Evolutionary conservation across 257 asterid species (phyloP).

Genomic region (Solanum pinnatisectum): DNA sequence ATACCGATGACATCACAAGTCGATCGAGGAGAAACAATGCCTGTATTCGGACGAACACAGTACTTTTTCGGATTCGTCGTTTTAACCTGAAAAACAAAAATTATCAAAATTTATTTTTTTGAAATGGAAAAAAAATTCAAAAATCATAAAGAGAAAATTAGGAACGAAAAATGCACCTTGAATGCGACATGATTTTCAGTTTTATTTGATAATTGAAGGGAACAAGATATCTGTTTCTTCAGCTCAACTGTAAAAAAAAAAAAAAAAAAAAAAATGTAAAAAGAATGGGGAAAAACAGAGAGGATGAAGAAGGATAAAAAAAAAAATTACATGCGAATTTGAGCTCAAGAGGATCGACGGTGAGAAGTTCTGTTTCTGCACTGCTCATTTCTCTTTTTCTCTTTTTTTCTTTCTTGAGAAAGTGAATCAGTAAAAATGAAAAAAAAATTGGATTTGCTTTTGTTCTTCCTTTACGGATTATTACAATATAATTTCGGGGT

Average conservation of each 20-base stretch:
- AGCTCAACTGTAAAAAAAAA: conserved; percentile 41
- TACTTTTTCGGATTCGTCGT: conserved; percentile 81
- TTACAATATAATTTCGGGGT: not conserved
- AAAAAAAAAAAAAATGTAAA: not conserved
- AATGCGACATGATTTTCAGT: conserved; percentile 64
- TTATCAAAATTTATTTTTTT: not conserved
- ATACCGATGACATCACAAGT: conserved; percentile 39
- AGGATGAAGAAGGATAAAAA: not conserved
- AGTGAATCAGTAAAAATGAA: not conserved
- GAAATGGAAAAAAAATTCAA: not conserved
- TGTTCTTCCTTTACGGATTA: not conserved
- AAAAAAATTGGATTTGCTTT: not conserved
- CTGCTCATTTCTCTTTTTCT: conserved; percentile 26
- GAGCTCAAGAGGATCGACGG: conserved; percentile 51
- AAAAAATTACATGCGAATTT: conserved; percentile 44
- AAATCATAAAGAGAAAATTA: not conserved
- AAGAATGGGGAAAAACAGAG: not conserved
- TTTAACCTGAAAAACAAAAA: conserved; percentile 18
- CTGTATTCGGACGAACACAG: conserved; percentile 55
- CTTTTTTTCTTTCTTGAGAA: not conserved
- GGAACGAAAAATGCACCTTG: conserved; percentile 29
- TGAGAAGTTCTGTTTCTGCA: conserved; percentile 54
- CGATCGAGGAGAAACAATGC: conserved; percentile 37
- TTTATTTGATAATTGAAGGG: conserved; percentile 57
- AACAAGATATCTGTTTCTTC: conserved; percentile 76